phyloP scores from a whole-genome alignment of 495 filamentous ascomycete genomes.

The Chaetomidium leptoderma region DNA sequence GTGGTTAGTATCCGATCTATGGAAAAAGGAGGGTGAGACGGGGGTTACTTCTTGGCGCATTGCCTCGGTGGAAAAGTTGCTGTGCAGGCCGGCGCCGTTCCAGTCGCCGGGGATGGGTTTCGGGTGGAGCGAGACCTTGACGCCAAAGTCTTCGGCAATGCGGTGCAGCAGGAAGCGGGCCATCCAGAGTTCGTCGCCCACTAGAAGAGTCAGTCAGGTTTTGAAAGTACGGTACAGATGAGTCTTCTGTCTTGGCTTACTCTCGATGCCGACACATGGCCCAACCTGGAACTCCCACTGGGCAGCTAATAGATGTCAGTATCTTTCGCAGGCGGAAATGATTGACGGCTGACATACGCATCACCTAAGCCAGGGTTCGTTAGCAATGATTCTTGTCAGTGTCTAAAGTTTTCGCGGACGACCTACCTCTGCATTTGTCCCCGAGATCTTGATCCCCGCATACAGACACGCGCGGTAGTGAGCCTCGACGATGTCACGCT shows the following conservation, averaged over 20 bases:
- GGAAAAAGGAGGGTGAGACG: neutral
- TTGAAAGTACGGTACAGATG: constrained; percentile 6
- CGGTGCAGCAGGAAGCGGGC: constrained; percentile 95
- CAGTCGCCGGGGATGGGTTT: constrained; percentile 99
- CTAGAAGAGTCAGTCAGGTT: constrained; percentile 26
- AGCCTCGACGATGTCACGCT: constrained; percentile 96
- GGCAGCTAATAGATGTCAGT: constrained; percentile 40
- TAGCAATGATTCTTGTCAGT: neutral
- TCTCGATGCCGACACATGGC: constrained; percentile 83
- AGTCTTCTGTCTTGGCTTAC: constrained; percentile 12
- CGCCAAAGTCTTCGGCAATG: constrained; percentile 94
- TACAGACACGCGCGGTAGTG: constrained; percentile 98
- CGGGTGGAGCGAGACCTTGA: constrained; percentile 90
- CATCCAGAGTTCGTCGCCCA: constrained; percentile 98
- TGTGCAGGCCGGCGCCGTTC: constrained; percentile 98
- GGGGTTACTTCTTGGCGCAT: constrained; percentile 53
- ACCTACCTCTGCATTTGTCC: constrained; percentile 93
- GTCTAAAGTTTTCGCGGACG: constrained; percentile 31
- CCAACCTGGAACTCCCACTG: constrained; percentile 99
- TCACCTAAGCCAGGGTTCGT: constrained; percentile 2
- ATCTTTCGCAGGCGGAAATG: neutral
- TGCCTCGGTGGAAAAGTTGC: constrained; percentile 79
- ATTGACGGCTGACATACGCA: constrained; percentile 19
- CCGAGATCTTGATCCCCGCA: constrained; percentile 87
- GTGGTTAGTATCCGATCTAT: neutral